Evolutionary conservation across 2,329 filamentous ascomycete genomes (phyloP), one percentile per base, ranked within the genome.

Genomic region (Colletotrichum chlorophyti): DNA sequence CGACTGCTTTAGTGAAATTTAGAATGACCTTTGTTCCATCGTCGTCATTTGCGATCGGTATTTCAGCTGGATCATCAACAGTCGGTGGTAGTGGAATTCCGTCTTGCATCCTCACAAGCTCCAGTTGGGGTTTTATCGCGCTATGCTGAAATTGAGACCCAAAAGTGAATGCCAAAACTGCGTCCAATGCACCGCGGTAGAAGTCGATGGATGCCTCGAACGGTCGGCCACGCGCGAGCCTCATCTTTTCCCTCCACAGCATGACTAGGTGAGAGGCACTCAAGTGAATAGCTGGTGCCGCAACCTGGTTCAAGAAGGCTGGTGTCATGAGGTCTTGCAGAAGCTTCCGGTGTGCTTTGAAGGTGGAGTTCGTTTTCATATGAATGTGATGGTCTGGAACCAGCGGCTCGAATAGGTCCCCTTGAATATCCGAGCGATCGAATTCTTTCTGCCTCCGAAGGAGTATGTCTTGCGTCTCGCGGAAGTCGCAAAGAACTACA

Each of bases 371-470:
- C 14, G 37, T 23, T 7, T 32, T 43, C 58, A 68, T 72, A 61
- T 72, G 70, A 48, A 75, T 70, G 59, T 75, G 74, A 29, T 70
- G 65, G 15, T 69, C n/a, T n/a, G n/a, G n/a, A n/a, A n/a, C n/a
- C n/a, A n/a, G n/a, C n/a, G n/a, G n/a, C n/a, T n/a, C n/a, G n/a
- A n/a, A n/a, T n/a, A n/a, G n/a, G n/a, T n/a, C n/a, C n/a, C n/a
- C n/a, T n/a, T n/a, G n/a, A n/a, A n/a, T n/a, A n/a, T n/a, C n/a
- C n/a, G n/a, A n/a, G n/a, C n/a, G n/a, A 34, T 67, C 63, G 24
- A 67, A 68, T 40, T 68, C 66, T 14, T 62, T 62, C 17, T 26
- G 57, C 3, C 66, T 61, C 8, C 64, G 57, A 5, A 65, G 41
- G n/a, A 68, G 37, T 6, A 68, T 63, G 42, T 68, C 66, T 21